A percentile compares a stretch with the other conserved stretches of the same genome.
These are phyloP conservation scores for Cladosporium sp. DNA, from an alignment of 2,329 filamentous ascomycete genomes.

Conservation along the genomic window DNA sequence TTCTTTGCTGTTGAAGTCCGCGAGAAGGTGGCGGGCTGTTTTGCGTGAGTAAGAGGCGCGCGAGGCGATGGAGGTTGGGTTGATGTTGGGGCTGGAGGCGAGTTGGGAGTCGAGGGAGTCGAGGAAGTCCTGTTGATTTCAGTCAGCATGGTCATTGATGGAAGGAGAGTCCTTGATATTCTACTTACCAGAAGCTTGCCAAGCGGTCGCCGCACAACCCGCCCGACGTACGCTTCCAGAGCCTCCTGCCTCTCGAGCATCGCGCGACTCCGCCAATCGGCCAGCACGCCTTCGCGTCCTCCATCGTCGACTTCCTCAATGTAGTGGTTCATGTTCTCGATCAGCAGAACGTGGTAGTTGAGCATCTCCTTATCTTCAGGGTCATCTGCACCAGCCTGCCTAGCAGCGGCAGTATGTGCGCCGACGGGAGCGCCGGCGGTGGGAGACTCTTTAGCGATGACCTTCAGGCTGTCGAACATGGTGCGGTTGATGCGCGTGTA, in stretches of 20 bases:
- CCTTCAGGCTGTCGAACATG: constrained; percentile 96
- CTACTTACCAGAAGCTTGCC: constrained; percentile 68
- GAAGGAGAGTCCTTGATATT: background rate
- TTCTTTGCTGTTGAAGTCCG: constrained; percentile 67
- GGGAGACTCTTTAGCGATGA: constrained; percentile 72
- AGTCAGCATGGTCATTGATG: background rate
- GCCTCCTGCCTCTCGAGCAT: constrained; percentile 76
- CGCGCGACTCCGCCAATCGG: constrained; percentile 76
- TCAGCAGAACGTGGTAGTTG: constrained; percentile 94
- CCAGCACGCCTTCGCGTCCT: constrained; percentile 62
- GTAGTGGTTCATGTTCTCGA: constrained; percentile 99
- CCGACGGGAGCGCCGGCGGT: constrained; percentile 47
- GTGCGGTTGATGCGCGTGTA: constrained; percentile 85
- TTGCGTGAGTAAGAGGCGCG: constrained; percentile 77
- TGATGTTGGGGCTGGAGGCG: constrained; percentile 40
- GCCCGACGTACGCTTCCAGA: constrained; percentile 76
- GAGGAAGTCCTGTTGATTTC: constrained; percentile 60
- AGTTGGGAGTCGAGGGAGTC: constrained; percentile 76
- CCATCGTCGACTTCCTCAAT: constrained; percentile 76
- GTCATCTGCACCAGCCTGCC: constrained; percentile 42
- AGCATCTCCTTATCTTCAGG: constrained; percentile 92
- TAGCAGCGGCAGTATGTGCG: constrained; percentile 31
- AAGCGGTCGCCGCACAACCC: constrained; percentile 80
- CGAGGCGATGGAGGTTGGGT: constrained; percentile 56
- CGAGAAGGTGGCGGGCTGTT: constrained; percentile 79